Evolutionary conservation across 805 yeast genomes (phyloP).

Genomic region (Spathaspora boniae): DNA sequence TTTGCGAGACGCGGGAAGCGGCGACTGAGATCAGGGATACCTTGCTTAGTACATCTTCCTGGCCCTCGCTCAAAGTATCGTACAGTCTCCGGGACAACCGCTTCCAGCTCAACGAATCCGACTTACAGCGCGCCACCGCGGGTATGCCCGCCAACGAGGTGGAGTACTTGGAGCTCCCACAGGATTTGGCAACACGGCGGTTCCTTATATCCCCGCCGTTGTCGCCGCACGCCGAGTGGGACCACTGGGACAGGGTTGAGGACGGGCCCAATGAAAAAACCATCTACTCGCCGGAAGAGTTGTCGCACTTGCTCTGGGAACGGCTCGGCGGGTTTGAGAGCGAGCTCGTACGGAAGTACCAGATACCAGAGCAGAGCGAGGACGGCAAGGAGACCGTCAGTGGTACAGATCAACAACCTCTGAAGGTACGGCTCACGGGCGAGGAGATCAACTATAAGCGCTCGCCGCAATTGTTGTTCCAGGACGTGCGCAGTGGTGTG

Average conservation of each 20-base stretch:
- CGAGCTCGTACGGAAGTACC: conserved; percentile 27
- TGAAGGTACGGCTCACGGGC: background rate
- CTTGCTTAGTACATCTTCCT: conserved; percentile 13
- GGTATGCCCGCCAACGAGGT: conserved; percentile 8
- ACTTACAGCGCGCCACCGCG: background rate
- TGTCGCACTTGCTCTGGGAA: conserved; percentile 44
- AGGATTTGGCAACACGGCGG: conserved; percentile 33
- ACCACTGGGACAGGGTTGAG: conserved; percentile 38
- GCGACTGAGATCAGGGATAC: conserved; percentile 19
- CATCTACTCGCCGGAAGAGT: conserved; percentile 34
- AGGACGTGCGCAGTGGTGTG: conserved; percentile 33
- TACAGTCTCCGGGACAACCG: conserved; percentile 36
- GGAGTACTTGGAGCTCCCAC: conserved; percentile 38
- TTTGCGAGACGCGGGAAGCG: conserved; percentile 23
- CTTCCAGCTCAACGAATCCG: conserved; percentile 3
- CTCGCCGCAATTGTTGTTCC: conserved; percentile 36
- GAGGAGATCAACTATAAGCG: conserved; percentile 16
- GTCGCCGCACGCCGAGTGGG: conserved; percentile 44
- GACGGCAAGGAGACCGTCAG: conserved; percentile 4
- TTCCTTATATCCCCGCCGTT: conserved; percentile 44
- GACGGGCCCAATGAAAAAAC: conserved; percentile 38
- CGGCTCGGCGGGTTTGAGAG: conserved; percentile 40
- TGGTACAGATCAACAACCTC: background rate
- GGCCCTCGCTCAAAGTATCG: conserved; percentile 17
- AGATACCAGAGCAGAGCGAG: conserved; percentile 12